These are phyloP conservation scores for Citrus sinensis DNA, from an alignment of 345 rosid species.

Conservation along the genomic window DNA sequence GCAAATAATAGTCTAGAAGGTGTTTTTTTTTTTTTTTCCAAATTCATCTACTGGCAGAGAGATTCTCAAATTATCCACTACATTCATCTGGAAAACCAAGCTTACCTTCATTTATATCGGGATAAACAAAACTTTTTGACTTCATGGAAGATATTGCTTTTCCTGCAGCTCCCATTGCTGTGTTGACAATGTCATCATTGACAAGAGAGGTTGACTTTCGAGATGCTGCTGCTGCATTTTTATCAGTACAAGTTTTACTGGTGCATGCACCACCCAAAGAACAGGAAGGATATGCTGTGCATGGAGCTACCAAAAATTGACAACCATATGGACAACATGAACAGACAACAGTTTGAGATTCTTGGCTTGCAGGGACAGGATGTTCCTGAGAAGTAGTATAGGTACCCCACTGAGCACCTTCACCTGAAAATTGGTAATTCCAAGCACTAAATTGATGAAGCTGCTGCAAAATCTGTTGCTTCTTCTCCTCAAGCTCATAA, in stretches of 20 bases:
- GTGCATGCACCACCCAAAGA: slow-evolving; percentile 21
- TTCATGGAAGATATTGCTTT: slow-evolving; percentile 51
- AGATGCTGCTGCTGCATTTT: slow-evolving; percentile 10
- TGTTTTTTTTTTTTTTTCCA: too few species aligned
- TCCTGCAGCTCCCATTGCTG: slow-evolving; percentile 52
- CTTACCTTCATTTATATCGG: slow-evolving; percentile 31
- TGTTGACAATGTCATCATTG: slow-evolving; percentile 35
- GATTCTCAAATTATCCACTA: background rate
- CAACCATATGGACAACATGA: slow-evolving; percentile 41
- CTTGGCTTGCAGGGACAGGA: slow-evolving; percentile 23
- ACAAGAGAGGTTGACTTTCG: slow-evolving; percentile 9
- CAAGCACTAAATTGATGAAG: slow-evolving; percentile 40
- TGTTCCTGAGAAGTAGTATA: slow-evolving; percentile 27
- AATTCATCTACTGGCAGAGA: background rate
- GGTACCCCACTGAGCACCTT: slow-evolving; percentile 29
- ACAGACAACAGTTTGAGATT: slow-evolving; percentile 23
- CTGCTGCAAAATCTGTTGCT: slow-evolving; percentile 43
- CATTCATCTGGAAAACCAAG: background rate
- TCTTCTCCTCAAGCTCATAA: slow-evolving; percentile 61
- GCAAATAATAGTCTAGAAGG: background rate
- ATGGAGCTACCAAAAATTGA: slow-evolving; percentile 28
- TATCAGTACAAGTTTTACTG: slow-evolving; percentile 7
- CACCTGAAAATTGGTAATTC: slow-evolving; percentile 37
- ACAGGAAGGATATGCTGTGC: slow-evolving; percentile 35
- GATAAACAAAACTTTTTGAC: slow-evolving; percentile 8